phyloP scores from a whole-genome alignment of 805 yeast genomes.

The Lipomyces yamanashiensis region DNA sequence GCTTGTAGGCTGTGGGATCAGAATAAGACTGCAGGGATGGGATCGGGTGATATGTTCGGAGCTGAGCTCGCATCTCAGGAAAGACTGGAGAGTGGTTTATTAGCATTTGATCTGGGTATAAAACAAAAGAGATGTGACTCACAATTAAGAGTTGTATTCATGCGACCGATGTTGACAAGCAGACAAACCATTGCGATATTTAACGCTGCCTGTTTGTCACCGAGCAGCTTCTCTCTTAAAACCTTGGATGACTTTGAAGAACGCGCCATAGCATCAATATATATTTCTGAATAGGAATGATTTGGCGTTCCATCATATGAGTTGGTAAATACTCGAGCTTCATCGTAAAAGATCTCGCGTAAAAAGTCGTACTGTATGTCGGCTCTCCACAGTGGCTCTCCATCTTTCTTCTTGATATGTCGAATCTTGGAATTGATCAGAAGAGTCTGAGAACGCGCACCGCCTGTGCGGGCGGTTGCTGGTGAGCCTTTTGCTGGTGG shows the following conservation, averaged over 20 bases:
- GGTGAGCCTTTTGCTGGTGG: slow-evolving; percentile 7
- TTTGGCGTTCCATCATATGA: slow-evolving; percentile 48
- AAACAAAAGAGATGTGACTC: neutral
- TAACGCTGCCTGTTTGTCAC: slow-evolving; percentile 61
- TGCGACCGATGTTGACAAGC: slow-evolving; percentile 86
- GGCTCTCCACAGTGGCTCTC: slow-evolving; percentile 86
- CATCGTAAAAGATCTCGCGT: slow-evolving; percentile 64
- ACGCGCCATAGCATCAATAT: slow-evolving; percentile 78
- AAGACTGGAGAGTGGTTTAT: slow-evolving; percentile 52
- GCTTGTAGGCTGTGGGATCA: slow-evolving; percentile 63
- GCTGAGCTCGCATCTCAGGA: slow-evolving; percentile 91
- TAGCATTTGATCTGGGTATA: neutral
- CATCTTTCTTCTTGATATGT: slow-evolving; percentile 80
- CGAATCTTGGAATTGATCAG: slow-evolving; percentile 43
- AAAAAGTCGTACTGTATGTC: slow-evolving; percentile 88
- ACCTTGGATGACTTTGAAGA: slow-evolving; percentile 83
- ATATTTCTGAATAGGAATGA: slow-evolving; percentile 81
- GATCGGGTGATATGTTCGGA: slow-evolving; percentile 90
- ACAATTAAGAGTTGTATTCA: slow-evolving; percentile 88
- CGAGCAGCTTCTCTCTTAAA: slow-evolving; percentile 75
- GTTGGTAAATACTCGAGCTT: slow-evolving; percentile 64
- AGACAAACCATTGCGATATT: slow-evolving; percentile 82
- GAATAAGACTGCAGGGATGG: slow-evolving; percentile 82
- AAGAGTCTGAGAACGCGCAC: slow-evolving; percentile 33
- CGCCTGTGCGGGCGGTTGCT: slow-evolving; percentile 12